Conservation (phyloP, 1,284 basidiomycete species). For the Boletus smithii region DNA sequence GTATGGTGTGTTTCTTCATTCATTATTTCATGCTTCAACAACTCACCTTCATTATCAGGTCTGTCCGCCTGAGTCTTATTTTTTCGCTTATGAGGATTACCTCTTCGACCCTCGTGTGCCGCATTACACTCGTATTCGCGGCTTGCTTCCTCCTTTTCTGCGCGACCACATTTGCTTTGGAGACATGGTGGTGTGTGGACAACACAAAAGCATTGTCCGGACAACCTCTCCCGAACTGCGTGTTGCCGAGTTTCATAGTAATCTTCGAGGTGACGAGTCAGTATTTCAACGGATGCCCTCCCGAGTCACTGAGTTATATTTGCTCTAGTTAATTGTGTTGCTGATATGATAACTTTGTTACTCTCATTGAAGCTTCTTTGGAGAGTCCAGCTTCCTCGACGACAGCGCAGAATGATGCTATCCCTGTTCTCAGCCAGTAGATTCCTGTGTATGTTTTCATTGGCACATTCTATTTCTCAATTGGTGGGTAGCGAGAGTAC, state of each 20-base stretch:
- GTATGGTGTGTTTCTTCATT: constrained; percentile 6
- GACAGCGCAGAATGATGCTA: constrained; percentile 16
- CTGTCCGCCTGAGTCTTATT: constrained; percentile 17
- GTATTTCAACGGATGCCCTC: not conserved
- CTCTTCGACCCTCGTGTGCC: not conserved
- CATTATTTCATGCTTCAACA: not conserved
- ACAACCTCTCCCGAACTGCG: not conserved
- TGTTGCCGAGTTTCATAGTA: not conserved
- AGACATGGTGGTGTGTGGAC: constrained; percentile 6
- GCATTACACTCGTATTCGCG: not conserved
- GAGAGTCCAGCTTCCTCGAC: constrained; percentile 11
- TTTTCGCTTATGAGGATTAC: constrained; percentile 11
- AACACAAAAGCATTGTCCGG: not conserved
- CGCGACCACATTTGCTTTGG: not conserved
- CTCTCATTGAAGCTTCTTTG: constrained; percentile 16
- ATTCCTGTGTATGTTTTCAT: constrained; percentile 4
- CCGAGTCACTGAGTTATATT: not conserved
- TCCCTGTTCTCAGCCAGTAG: constrained; percentile 13
- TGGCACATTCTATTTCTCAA: constrained; percentile 7
- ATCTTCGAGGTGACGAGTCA: constrained; percentile 6
- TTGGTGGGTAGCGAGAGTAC: not conserved
- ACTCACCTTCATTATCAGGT: constrained; percentile 1
- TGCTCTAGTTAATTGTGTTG: constrained; percentile 1
- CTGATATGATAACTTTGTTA: not conserved
- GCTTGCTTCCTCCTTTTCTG: constrained; percentile 8